Evolutionary conservation across 805 yeast genomes (phyloP).

Genomic region (Saccharomycopsis microspora): DNA sequence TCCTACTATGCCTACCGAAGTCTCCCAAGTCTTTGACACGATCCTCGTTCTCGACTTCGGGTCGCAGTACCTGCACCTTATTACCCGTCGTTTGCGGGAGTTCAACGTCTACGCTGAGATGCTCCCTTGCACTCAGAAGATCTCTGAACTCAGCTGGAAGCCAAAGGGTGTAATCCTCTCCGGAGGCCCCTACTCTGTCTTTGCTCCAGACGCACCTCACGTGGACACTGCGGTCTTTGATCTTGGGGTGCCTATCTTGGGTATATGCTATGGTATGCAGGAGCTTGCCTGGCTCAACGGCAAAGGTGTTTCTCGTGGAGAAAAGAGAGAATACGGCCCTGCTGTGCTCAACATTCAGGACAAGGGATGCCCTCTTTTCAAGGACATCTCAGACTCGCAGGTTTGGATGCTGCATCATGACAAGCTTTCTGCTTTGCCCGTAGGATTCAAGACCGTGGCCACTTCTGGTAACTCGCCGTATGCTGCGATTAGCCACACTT

Average conservation of each 20-base stretch:
- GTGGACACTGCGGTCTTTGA: slow-evolving; percentile 91
- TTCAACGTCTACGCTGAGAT: slow-evolving; percentile 97
- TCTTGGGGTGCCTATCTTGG: slow-evolving; percentile 85
- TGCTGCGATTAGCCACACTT: slow-evolving; percentile 79
- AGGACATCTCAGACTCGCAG: slow-evolving; percentile 84
- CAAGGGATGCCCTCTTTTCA: slow-evolving; percentile 56
- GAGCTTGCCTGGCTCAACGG: slow-evolving; percentile 97
- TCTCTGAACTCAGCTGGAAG: slow-evolving; percentile 81
- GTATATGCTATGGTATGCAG: slow-evolving; percentile 99
- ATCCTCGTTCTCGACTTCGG: slow-evolving; percentile 96
- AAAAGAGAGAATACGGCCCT: slow-evolving; percentile 96
- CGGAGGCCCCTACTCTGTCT: slow-evolving; percentile 97
- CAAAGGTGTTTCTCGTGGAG: slow-evolving; percentile 85
- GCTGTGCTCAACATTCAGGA: slow-evolving; percentile 78
- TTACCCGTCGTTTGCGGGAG: slow-evolving; percentile 95
- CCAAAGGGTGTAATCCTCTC: slow-evolving; percentile 95
- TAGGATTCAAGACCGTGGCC: slow-evolving; percentile 81
- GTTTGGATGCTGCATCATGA: slow-evolving; percentile 99
- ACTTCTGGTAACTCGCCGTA: slow-evolving; percentile 89
- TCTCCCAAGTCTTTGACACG: slow-evolving; percentile 88
- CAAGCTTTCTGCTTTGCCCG: slow-evolving; percentile 82
- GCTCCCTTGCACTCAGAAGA: slow-evolving; percentile 98
- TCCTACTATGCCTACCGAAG: slow-evolving; percentile 30
- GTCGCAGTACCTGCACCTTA: slow-evolving; percentile 93
- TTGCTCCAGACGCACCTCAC: slow-evolving; percentile 92